A percentile compares a stretch with the other conserved stretches of the same genome.
Conservation (phyloP, 2,329 filamentous ascomycete species). For the Pseudogymnoascus sp. region DNA sequence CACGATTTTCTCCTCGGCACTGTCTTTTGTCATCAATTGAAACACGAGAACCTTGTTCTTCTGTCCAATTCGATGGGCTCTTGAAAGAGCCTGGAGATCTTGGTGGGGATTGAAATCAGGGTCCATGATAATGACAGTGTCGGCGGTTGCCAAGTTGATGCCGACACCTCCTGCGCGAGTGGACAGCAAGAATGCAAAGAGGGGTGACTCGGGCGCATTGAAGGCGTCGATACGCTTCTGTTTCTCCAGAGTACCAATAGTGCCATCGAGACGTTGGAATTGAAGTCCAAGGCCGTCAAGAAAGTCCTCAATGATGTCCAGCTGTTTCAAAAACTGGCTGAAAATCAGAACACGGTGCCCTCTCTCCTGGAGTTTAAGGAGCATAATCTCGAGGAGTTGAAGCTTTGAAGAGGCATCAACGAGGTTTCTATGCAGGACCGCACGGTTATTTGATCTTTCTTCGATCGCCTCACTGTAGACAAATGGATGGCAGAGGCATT, state of each 20-base stretch:
- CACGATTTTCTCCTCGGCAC: constrained; percentile 91
- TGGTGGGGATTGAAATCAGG: constrained; percentile 97
- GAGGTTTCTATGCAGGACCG: constrained; percentile 66
- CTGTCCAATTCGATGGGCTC: constrained; percentile 93
- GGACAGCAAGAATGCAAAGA: constrained; percentile 88
- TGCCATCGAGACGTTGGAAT: constrained; percentile 81
- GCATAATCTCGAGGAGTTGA: constrained; percentile 71
- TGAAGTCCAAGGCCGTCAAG: constrained; percentile 64
- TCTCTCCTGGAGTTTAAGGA: constrained; percentile 76
- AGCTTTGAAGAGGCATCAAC: constrained; percentile 90
- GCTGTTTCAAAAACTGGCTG: constrained; percentile 84
- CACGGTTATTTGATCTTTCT: constrained; percentile 59
- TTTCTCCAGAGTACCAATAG: constrained; percentile 71
- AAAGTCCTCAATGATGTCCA: constrained; percentile 90
- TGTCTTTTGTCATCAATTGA: constrained; percentile 82
- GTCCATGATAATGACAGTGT: constrained; percentile 96
- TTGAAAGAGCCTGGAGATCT: constrained; percentile 88
- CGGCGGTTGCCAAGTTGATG: constrained; percentile 93
- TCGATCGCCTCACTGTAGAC: constrained; percentile 88
- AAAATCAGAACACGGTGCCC: constrained; percentile 92
- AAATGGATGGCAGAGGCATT: constrained; percentile 93
- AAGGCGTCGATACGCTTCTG: constrained; percentile 91
- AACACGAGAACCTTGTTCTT: constrained; percentile 94
- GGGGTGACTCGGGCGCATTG: constrained; percentile 72
- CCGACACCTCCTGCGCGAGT: constrained; percentile 93